Percentiles rank a stretch among this genome's conserved stretches.
Conservation (phyloP, 306 rosid genomes). For the Glycine latifolia region DNA sequence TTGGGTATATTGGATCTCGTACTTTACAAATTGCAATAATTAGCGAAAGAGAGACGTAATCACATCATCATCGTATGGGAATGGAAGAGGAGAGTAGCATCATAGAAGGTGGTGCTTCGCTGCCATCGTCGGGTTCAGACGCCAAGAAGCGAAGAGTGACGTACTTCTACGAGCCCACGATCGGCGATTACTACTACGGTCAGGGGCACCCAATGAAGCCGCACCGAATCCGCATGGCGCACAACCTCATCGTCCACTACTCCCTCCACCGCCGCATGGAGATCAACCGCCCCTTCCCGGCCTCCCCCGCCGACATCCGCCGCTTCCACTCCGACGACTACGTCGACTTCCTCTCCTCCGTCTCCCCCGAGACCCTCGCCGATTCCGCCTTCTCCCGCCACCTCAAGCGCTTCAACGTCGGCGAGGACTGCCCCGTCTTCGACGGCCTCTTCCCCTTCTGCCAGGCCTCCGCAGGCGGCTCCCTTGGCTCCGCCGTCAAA, state of each 20-base stretch:
- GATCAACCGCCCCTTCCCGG: constrained; percentile 80
- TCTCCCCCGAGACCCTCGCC: constrained; percentile 61
- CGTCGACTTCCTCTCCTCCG: constrained; percentile 70
- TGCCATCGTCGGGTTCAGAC: constrained; percentile 68
- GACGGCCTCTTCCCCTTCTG: constrained; percentile 78
- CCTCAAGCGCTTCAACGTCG: constrained; percentile 80
- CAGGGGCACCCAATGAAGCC: constrained; percentile 93
- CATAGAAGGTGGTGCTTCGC: constrained; percentile 57
- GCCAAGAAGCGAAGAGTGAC: constrained; percentile 70
- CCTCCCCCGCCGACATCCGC: constrained; percentile 61
- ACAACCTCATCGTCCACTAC: constrained; percentile 78
- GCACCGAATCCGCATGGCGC: constrained; percentile 85
- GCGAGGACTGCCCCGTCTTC: constrained; percentile 87
- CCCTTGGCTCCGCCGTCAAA: constrained; percentile 83
- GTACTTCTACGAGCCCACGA: constrained; percentile 80
- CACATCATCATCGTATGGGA: neutral
- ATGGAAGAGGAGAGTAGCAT: constrained; percentile 49
- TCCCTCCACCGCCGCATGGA: constrained; percentile 85
- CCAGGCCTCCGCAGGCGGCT: constrained; percentile 83
- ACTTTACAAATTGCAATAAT: neutral
- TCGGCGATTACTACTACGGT: constrained; percentile 85
- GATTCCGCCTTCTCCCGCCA: constrained; percentile 62
- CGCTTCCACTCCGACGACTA: constrained; percentile 75
- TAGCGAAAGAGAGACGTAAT: too few species aligned
- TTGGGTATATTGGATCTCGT: constrained; percentile 13